These are phyloP conservation scores for Dictyostelium firmibasis DNA, from an alignment of 78 protist genomes.

Conservation along the genomic window DNA sequence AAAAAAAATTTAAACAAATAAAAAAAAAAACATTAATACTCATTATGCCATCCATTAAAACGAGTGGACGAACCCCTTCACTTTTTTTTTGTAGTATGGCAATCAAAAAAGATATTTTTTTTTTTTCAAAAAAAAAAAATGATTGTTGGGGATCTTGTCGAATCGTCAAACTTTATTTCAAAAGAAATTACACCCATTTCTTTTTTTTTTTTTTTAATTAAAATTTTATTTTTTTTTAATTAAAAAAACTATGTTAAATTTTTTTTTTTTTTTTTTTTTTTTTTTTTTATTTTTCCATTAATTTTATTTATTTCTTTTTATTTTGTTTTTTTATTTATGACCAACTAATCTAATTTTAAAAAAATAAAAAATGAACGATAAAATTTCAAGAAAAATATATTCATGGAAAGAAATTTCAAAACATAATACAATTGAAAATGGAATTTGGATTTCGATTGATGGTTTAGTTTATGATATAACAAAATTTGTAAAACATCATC, in stretches of 20 bases:
- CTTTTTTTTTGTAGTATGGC: neutral
- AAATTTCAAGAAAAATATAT: neutral
- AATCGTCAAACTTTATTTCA: neutral
- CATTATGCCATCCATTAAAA: too few species aligned
- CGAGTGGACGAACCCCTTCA: too few species aligned
- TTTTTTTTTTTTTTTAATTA: neutral
- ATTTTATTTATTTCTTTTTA: too few species aligned
- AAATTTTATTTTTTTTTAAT: neutral
- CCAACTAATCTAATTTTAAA: too few species aligned
- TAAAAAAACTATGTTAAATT: too few species aligned
- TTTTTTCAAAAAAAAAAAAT: too few species aligned
- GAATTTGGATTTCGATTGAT: slow-evolving; percentile 85
- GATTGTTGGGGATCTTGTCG: neutral
- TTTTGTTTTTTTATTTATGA: neutral
- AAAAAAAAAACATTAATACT: neutral
- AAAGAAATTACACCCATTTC: neutral
- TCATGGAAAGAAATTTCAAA: slow-evolving; percentile 48
- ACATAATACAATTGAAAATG: slow-evolving; percentile 79
- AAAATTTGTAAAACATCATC: slow-evolving; percentile 83
- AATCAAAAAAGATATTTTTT: too few species aligned
- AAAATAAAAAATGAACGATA: neutral
- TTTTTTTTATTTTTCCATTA: too few species aligned
- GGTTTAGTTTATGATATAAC: slow-evolving; percentile 88
- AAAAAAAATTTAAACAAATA: neutral
- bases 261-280: neutral